These are phyloP conservation scores for Acanthochlamys bracteata DNA, from an alignment of 106 monocot genomes.

Conservation along the genomic window DNA sequence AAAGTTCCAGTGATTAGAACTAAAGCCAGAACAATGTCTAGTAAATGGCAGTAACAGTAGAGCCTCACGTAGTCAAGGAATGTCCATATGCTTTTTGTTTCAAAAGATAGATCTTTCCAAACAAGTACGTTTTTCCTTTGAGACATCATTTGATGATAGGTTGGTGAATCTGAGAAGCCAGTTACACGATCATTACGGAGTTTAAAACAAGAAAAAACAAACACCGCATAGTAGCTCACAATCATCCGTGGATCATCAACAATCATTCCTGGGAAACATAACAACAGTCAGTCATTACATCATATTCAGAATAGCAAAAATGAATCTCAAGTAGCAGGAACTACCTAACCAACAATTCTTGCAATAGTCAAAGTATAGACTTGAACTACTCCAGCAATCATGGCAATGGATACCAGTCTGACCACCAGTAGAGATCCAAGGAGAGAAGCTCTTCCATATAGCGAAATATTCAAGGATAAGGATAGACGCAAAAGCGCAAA, in stretches of 20 bases:
- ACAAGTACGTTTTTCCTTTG: constrained; percentile 63
- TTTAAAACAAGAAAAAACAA: constrained; percentile 85
- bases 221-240: constrained; percentile 84
- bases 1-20: constrained; percentile 89
- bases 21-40: constrained; percentile 88
- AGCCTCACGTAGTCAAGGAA: constrained; percentile 82
- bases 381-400: constrained; percentile 87
- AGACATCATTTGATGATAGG: constrained; percentile 68
- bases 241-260: constrained; percentile 93
- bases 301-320: too few relatives aligned
- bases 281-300: neutral
- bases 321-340: constrained; percentile 1
- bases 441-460: constrained; percentile 67
- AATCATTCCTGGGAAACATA: constrained; percentile 42
- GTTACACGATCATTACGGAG: constrained; percentile 71
- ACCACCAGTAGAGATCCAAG: constrained; percentile 37
- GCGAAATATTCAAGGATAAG: constrained; percentile 83
- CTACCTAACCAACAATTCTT: constrained; percentile 95
- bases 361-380: constrained; percentile 58
- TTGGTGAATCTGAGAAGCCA: constrained; percentile 57
- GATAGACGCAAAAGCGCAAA: constrained; percentile 66
- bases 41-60: constrained; percentile 79
- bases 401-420: constrained; percentile 38
- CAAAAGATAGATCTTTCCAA: constrained; percentile 94
- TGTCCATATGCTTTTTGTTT: constrained; percentile 97